Evolutionary conservation across 371 early-diverging fungal genomes (phyloP), one percentile per base, ranked within the genome.

Genomic region (Rhizomucor miehei): DNA sequence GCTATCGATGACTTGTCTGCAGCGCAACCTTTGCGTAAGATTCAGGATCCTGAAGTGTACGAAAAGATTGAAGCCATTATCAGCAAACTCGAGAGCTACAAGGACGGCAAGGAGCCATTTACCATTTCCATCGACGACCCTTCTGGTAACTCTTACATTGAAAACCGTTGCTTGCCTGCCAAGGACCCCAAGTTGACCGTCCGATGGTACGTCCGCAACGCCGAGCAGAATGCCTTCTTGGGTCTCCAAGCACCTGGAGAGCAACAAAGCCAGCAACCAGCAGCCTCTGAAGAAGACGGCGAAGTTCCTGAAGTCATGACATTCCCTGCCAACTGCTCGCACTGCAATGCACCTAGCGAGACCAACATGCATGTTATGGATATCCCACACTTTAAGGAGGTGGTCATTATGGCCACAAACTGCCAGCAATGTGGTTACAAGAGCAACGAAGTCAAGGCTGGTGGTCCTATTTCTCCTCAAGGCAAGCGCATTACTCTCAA

Each of bases 341-440:
- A 82, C 44, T 94, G 97, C 79, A 80, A 85, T 48, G 77, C 79
- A 5, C 91, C 92, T 25, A 84, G 87, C 55, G 88, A 90, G 24
- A 94, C 95, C 52, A 89, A 89, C 55, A 95, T 97, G 97, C 92
- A 94, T 35, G 71, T 94, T 45, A 61, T 97, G 60, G 78, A 92
- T 45, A 94, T 96, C 59, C 95, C 95, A 44, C 91, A 97, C 63
- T 97, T 97, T 64, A 94, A 94, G 69, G 91, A 97, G 60, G 94
- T 96, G 12, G 89, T 97, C 40, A 89, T 97, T 59, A 95, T 95
- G 97, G 86, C 94, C n/a, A 95, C 95, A 6, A 79, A 80, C 51
- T 97, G 97, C 73, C 92, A 95, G 20, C 57, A 62, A 6, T 97
- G 97, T 66, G 96, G 95, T 13, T 97, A 90, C 77, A 95, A 94